These are phyloP conservation scores for Didymella exigua DNA, from an alignment of 2,329 filamentous ascomycete genomes.

Conservation along the genomic window DNA sequence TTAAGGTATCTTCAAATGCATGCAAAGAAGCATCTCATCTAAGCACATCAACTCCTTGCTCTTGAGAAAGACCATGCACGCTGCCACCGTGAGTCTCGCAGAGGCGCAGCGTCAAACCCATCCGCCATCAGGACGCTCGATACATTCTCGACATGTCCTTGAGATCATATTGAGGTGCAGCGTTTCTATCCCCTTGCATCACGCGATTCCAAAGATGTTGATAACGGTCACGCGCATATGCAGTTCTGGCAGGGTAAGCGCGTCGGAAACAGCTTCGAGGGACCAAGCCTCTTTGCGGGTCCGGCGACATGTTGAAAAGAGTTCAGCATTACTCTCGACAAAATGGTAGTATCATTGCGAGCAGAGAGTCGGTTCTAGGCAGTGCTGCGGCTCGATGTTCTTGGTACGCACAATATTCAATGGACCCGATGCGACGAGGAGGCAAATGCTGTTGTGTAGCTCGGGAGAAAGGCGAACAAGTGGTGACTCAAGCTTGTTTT, in stretches of 20 bases:
- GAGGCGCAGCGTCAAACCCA: background rate
- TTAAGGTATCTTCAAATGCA: background rate
- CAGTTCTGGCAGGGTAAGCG: background rate
- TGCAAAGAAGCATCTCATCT: background rate
- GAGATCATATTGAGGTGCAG: background rate
- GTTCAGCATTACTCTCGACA: background rate
- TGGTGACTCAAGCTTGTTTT: background rate
- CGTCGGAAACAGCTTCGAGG: background rate
- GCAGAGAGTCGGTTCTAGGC: background rate
- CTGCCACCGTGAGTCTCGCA: background rate
- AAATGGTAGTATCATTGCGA: background rate
- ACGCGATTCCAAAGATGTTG: background rate
- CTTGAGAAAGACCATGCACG: background rate
- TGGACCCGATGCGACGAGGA: background rate
- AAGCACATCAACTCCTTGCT: too few relatives aligned
- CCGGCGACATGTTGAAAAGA: background rate
- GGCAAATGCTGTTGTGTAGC: background rate
- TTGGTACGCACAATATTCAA: background rate
- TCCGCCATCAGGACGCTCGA: background rate
- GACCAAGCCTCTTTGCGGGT: background rate
- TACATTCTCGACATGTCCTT: background rate
- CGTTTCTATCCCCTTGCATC: background rate
- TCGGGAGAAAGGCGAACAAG: background rate
- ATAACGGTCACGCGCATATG: background rate
- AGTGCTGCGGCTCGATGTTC: background rate